Conservation (phyloP, 148 eudicot species). For the Euryodendron excelsum region DNA sequence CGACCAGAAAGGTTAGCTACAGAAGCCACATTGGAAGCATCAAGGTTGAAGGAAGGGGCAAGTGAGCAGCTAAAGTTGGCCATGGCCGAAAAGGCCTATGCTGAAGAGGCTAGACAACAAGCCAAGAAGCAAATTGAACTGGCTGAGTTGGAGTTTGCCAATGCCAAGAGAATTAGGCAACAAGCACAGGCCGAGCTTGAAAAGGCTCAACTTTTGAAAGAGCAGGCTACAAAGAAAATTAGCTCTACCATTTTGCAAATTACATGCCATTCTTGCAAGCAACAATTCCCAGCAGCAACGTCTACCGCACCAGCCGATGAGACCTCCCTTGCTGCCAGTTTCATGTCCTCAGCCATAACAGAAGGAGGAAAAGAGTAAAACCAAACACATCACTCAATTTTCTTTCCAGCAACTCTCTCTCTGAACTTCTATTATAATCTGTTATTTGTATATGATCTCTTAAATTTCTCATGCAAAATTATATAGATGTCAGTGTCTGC, state of each 20-base stretch:
- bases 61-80: conserved; percentile 57
- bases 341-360: conserved; percentile 26
- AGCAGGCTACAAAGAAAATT: conserved; percentile 27
- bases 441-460: background rate
- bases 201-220: conserved; percentile 30
- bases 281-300: conserved; percentile 23
- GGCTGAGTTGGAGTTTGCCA: conserved; percentile 36
- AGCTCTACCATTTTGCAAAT: conserved; percentile 29
- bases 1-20: background rate
- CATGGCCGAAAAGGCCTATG: conserved; percentile 32
- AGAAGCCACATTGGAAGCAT: conserved; percentile 3
- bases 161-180: conserved; percentile 33
- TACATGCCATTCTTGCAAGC: conserved; percentile 36
- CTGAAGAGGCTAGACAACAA: conserved; percentile 31
- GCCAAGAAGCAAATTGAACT: conserved; percentile 29
- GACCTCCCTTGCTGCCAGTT: conserved; percentile 22
- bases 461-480: background rate
- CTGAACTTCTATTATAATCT: background rate
- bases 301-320: conserved; percentile 6
- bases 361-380: conserved; percentile 18
- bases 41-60: conserved; percentile 40
- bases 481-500: background rate
- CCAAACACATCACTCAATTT: background rate
- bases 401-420: background rate
- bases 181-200: conserved; percentile 33